Evolutionary conservation across 768 basidiomycete species (phyloP), one percentile per base, ranked within the genome.

Genomic region (Kwoniella sp.): DNA sequence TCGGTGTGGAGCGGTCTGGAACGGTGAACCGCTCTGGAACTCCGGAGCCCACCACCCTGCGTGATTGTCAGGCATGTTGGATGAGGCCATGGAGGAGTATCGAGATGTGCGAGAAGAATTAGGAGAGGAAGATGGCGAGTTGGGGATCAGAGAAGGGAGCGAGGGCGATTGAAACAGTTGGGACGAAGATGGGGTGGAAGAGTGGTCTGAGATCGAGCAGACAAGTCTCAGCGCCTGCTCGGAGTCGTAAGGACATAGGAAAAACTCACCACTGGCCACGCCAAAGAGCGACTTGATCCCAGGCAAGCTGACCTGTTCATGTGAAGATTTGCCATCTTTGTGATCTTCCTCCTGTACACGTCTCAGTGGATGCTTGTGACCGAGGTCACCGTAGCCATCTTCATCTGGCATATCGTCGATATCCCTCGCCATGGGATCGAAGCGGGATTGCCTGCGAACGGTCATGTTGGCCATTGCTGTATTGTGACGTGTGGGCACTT

Each of bases 401-500:
- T 59, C 56, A 7, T 65, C 62, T 20, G 50, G 26, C n/a, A 48
- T 44, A 10, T 57, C 59, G 3, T 63, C 65, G 14, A 51, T 59
- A 0, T 53, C 53, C 38, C 51, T 25, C 17, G 34, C 57, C 62
- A 70, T 65, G 3, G 68, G 68, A 36, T 70, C 68, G 44, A 70
- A 65, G 17, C 65, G 38, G 8, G 57, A 59, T 34, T 53, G 50
- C 32, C 68, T 54, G 40, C 67, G 48, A 1, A 33, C 22, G 27
- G 40, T 23, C 52, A 54, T 54, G 14, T 29, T 40, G 19, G 89
- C n/a, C n/a, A n/a, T n/a, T n/a, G n/a, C n/a, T n/a, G n/a, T n/a
- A n/a, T n/a, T n/a, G n/a, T n/a, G n/a, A n/a, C n/a, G n/a, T n/a
- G n/a, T n/a, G n/a, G n/a, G n/a, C n/a, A n/a, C n/a, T n/a, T n/a